phyloP scores from a whole-genome alignment of 225 moss, liverwort and hornwort genomes.

The Pleurozium schreberi region DNA sequence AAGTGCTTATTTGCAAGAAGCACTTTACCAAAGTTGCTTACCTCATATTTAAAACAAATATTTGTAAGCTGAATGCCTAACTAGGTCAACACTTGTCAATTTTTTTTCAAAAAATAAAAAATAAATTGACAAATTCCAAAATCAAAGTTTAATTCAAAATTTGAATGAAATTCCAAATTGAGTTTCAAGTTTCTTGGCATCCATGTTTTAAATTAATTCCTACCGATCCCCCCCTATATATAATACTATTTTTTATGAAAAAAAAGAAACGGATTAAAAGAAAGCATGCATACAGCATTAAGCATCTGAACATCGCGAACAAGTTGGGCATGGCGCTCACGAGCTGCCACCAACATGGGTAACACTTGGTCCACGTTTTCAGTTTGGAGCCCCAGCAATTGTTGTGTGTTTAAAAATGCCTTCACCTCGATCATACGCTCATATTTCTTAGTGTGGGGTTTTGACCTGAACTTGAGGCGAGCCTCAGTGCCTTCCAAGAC shows the following conservation, averaged over 20 bases:
- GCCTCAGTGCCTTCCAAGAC: constrained; percentile 50
- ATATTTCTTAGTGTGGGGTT: constrained; percentile 75
- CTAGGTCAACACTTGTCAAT: neutral
- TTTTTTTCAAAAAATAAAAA: neutral
- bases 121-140: neutral
- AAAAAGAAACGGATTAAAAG: rapidly evolving
- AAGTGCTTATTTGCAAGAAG: neutral
- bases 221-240: no score
- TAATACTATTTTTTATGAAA: no score
- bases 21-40: neutral
- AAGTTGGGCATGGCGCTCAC: constrained; percentile 51
- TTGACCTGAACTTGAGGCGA: constrained; percentile 47
- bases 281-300: constrained; percentile 19
- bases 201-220: no score
- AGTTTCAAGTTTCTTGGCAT: neutral
- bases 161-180: neutral
- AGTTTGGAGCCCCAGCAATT: constrained; percentile 24
- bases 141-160: no score
- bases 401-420: constrained; percentile 59
- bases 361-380: constrained; percentile 57
- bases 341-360: constrained; percentile 44
- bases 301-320: constrained; percentile 58
- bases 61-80: neutral
- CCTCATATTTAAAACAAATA: no score
- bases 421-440: constrained; percentile 76